Base-by-base conservation (phyloP, 306 rosid species). In the Dalbergia oliveri region DNA sequence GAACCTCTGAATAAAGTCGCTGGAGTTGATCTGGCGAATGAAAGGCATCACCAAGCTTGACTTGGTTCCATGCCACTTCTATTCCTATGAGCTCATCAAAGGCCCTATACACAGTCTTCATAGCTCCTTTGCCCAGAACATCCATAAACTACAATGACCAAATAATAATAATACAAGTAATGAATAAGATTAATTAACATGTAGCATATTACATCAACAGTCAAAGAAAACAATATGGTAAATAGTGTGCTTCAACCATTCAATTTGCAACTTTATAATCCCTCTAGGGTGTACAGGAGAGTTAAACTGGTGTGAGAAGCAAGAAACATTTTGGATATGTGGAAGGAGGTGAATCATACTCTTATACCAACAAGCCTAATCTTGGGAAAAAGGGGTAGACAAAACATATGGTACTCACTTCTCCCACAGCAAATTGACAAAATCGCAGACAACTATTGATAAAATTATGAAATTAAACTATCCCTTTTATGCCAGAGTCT, bases 11-110 rank as follows among this genome's bases (percentile, higher is more conserved):
- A 86, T 94, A 91, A 11, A 94, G 94, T 5, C 97, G 89, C 44
- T 92, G 90, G 33, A 94, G 81, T 66, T 89, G 91, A 0, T 94
- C 92, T 1, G 97, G 92, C 23, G 94, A 91, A 73, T 91, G 89
- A 50, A 83, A 88, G 8, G 87, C 87, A 65, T 94, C 92, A 53
- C 89, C 90, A 11, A 94, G 95, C 59, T 88, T 83, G 73, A 92
- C 90, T 84, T 90, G 97, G 80, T 91, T 94, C 98, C 98, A 94
- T 49, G 98, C 98, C 56, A 94, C 98, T 84, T 94, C 98, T 49
- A 91, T 86, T 51, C 94, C 98, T 14, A 86, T 70, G 4, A 84
- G 81, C 72, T 92, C 92, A 76, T 94, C 98, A 76, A 94, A 92
- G 56, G 89, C 97, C 49, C 77, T 90, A 23, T 94, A 94, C 37